These are phyloP conservation scores for Takashimella koratensis DNA, from an alignment of 1,284 basidiomycete species.

Conservation along the genomic window DNA sequence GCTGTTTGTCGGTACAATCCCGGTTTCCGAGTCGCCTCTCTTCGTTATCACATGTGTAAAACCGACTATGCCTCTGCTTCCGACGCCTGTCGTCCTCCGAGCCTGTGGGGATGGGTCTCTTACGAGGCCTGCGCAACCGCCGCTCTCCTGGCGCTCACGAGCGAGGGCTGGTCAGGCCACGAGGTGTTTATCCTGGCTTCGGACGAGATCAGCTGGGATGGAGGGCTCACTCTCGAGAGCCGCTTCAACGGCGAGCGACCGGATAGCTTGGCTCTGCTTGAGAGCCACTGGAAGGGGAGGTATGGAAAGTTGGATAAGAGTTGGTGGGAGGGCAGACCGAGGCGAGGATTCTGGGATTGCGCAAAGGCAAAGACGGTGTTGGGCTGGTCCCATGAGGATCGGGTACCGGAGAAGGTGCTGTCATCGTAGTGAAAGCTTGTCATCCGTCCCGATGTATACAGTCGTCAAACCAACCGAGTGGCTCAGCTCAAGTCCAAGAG, in stretches of 20 bases:
- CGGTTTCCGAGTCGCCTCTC: conserved; percentile 39
- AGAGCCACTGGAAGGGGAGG: no score
- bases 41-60: conserved; percentile 43
- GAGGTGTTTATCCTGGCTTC: conserved; percentile 47
- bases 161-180: conserved; percentile 33
- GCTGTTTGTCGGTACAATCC: conserved; percentile 33
- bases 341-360: conserved; percentile 21
- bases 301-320: conserved; percentile 10
- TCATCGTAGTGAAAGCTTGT: no score
- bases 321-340: conserved; percentile 11
- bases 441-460: no score
- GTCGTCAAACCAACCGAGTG: no score
- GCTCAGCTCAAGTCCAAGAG: no score
- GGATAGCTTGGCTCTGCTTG: conserved; percentile 19
- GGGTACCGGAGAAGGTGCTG: no score
- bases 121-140: conserved; percentile 33
- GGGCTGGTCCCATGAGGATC: conserved; percentile 45
- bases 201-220: conserved; percentile 29
- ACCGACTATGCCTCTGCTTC: conserved; percentile 11
- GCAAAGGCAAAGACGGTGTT: conserved; percentile 44
- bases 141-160: conserved; percentile 37
- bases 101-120: conserved; percentile 43
- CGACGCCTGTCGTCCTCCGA: conserved; percentile 9
- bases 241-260: no score
- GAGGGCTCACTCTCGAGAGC: conserved; percentile 5